Evolutionary conservation across 2,329 filamentous ascomycete species (phyloP).

Genomic region (Coniochaeta ligniaria): DNA sequence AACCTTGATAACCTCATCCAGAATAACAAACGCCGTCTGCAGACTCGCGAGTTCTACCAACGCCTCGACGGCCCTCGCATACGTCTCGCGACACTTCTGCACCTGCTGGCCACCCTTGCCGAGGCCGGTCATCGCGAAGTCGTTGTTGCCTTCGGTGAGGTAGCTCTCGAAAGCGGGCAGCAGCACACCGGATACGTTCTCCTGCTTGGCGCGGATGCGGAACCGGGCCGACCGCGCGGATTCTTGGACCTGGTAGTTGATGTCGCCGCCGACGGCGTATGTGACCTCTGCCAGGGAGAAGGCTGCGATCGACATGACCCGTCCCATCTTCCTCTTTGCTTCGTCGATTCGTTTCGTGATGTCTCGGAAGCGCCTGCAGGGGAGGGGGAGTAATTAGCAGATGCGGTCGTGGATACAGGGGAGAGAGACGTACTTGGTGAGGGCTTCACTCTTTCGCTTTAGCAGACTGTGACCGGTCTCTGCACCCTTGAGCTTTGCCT

Average conservation of each 20-base stretch:
- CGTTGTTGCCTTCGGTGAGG: conserved; percentile 80
- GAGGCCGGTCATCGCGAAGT: conserved; percentile 91
- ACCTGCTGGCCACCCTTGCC: conserved; percentile 98
- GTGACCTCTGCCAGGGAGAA: conserved; percentile 97
- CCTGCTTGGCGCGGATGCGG: conserved; percentile 88
- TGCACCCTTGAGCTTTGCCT: conserved; percentile 91
- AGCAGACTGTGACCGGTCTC: conserved; percentile 88
- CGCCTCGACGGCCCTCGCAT: conserved; percentile 90
- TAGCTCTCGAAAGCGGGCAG: conserved; percentile 91
- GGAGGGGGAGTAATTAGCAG: conserved; percentile 7
- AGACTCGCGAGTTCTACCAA: conserved; percentile 90
- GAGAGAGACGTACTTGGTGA: conserved; percentile 72
- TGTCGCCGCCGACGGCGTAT: conserved; percentile 91
- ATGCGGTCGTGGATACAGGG: neutral
- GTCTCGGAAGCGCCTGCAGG: conserved; percentile 77
- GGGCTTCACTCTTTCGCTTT: conserved; percentile 95
- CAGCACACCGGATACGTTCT: conserved; percentile 96
- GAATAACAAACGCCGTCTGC: conserved; percentile 93
- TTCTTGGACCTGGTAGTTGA: conserved; percentile 95
- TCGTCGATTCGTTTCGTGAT: conserved; percentile 97
- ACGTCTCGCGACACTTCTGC: conserved; percentile 89
- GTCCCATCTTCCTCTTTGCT: conserved; percentile 98
- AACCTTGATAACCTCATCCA: conserved; percentile 98
- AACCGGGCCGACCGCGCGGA: conserved; percentile 90
- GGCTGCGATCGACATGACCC: conserved; percentile 97